These are phyloP conservation scores for Verticillium longisporum DNA, from an alignment of 2,329 filamentous ascomycete species.

Conservation along the genomic window DNA sequence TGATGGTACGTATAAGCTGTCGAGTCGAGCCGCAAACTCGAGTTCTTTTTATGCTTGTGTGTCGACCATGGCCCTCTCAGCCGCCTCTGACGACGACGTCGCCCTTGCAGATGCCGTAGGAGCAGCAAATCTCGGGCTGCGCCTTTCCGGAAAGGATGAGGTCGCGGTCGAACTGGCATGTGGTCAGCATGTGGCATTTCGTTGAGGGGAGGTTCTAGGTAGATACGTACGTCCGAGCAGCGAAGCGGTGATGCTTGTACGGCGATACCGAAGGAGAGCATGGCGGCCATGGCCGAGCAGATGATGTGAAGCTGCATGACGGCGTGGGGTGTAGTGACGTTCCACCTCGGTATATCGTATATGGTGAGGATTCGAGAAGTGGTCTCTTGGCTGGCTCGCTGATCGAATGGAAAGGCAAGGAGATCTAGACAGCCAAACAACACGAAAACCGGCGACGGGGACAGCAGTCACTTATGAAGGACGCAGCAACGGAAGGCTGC, in stretches of 20 bases:
- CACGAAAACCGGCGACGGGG: not conserved
- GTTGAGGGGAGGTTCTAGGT: not conserved
- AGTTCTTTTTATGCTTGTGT: not conserved
- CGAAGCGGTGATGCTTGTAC: constrained; percentile 25
- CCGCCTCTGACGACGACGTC: constrained; percentile 41
- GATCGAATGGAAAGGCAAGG: too few species aligned
- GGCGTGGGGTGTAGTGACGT: not conserved
- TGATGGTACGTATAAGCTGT: too few species aligned
- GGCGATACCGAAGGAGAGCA: constrained; percentile 17
- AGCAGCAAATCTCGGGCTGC: constrained; percentile 43
- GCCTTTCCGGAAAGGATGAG: constrained; percentile 40
- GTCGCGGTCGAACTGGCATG: constrained; percentile 25
- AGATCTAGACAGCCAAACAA: too few species aligned
- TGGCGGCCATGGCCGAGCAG: constrained; percentile 9
- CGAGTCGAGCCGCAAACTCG: too few species aligned
- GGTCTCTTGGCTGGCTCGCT: too few species aligned
- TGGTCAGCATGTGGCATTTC: constrained; percentile 5
- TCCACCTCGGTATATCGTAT: too few species aligned
- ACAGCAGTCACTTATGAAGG: not conserved
- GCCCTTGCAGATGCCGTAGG: constrained; percentile 44
- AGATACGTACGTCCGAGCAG: constrained; percentile 28
- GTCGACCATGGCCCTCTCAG: constrained; percentile 11
- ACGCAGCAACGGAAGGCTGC: not conserved
- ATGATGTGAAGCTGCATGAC: constrained; percentile 19
- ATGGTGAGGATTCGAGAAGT: too few species aligned